A percentile compares a stretch with the other conserved stretches of the same genome.
Evolutionary conservation across 306 rosid species (phyloP).

Genomic region (Vicia faba): DNA sequence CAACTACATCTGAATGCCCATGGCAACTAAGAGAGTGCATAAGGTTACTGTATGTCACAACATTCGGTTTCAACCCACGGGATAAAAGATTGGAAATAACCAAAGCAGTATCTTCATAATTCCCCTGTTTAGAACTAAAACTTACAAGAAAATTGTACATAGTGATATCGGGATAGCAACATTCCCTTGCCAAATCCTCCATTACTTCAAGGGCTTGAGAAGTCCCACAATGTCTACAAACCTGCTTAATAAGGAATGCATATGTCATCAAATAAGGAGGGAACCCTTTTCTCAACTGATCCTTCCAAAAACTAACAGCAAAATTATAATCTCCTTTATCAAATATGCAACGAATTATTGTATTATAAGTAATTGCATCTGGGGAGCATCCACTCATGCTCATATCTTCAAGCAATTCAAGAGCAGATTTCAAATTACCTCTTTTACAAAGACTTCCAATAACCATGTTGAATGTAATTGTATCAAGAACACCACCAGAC

Average conservation of each 20-base stretch:
- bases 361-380: constrained; percentile 74
- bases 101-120: constrained; percentile 56
- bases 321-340: constrained; percentile 50
- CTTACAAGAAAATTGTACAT: constrained; percentile 75
- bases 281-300: constrained; percentile 73
- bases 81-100: constrained; percentile 60
- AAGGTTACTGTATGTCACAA: constrained; percentile 74
- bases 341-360: constrained; percentile 69
- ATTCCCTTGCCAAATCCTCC: constrained; percentile 79
- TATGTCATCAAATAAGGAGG: constrained; percentile 86
- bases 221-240: constrained; percentile 70
- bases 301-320: constrained; percentile 82
- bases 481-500: constrained; percentile 88
- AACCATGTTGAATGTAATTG: constrained; percentile 76
- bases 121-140: constrained; percentile 66
- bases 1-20: constrained; percentile 70
- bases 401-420: constrained; percentile 71
- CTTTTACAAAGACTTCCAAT: constrained; percentile 67
- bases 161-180: constrained; percentile 81
- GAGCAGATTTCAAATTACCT: constrained; percentile 59
- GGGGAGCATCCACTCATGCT: constrained; percentile 89
- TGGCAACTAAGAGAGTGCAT: constrained; percentile 67
- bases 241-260: constrained; percentile 71
- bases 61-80: constrained; percentile 62
- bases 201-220: constrained; percentile 68